Base-by-base conservation (phyloP, 1,284 basidiomycete species). In the Melampsora americana region DNA sequence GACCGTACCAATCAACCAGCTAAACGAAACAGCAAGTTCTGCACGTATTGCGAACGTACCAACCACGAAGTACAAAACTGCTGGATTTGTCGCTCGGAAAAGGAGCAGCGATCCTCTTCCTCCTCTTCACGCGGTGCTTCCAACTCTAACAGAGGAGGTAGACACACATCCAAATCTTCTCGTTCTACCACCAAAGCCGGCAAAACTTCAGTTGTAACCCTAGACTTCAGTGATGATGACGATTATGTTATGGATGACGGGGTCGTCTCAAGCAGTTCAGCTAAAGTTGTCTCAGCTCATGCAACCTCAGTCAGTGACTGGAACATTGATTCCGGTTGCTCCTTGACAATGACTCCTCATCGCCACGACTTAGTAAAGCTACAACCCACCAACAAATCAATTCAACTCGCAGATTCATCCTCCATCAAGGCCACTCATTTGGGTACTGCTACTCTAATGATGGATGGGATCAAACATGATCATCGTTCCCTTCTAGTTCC, bases 241-340 rank as follows among this genome's bases (percentile, higher is more conserved):
- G 2, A 16, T 5, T n/a, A 67, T n/a, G 20, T 5, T 3, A 12
- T 30, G 1, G 18, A 12, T 2, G 46, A 67, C 2, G 23, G 50
- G n/a, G 26, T 23, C 7, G 32, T 20, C 1, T 30, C 39, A 6
- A 9, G 42, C 14, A 6, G n/a, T 7, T 28, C 26, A 5, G 28
- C 18, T 11, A 26, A 18, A 11, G 9, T 18, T 5, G 11, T 23
- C 1, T 14, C 5, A 26, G 1, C 66, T 1, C 1, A 26, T 2
- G 0, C 20, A 1, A 35, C 35, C 16, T 48, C 60, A n/a, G n/a
- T 39, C 5, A 12, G 7, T 1, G 61, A 68, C 26, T 28, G 48
- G 26, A 68, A 68, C 48, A 20, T 68, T 11, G 66, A 68, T n/a
- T 68, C 66, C 11, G 66, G 50, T 12, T 69, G 67, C 32, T 69